These are phyloP conservation scores for Lactifluus rugatus DNA, from an alignment of 768 basidiomycete species.

Conservation along the genomic window DNA sequence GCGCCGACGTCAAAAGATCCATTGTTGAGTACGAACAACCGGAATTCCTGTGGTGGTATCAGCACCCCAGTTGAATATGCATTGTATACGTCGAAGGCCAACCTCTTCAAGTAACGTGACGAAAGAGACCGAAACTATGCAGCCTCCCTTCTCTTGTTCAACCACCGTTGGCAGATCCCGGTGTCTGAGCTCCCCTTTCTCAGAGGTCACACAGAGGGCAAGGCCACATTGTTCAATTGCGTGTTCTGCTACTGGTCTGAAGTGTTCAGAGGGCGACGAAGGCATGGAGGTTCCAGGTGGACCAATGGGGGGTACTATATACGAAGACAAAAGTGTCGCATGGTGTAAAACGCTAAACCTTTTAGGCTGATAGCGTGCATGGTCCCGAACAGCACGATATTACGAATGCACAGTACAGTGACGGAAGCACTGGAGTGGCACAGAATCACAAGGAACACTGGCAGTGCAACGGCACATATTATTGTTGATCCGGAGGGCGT, in stretches of 20 bases:
- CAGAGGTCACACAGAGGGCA: slow-evolving; percentile 3
- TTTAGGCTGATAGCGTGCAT: background rate
- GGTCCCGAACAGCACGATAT: background rate
- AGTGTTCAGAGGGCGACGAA: background rate
- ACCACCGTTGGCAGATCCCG: background rate
- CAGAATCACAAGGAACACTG: slow-evolving; percentile 3
- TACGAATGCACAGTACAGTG: background rate
- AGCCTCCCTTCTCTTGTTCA: background rate
- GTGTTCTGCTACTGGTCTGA: slow-evolving; percentile 3
- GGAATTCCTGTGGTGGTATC: background rate
- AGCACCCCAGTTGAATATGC: no score
- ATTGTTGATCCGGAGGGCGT: no score
- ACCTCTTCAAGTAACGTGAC: slow-evolving; percentile 7
- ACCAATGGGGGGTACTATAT: background rate
- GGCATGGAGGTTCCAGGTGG: background rate
- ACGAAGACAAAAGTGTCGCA: background rate
- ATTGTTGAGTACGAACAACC: slow-evolving; percentile 2
- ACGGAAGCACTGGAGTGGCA: background rate
- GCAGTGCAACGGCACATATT: no score
- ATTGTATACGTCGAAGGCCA: background rate
- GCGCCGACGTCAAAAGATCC: slow-evolving; percentile 1
- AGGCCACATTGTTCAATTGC: slow-evolving; percentile 7
- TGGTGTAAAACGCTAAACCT: background rate
- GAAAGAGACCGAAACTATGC: slow-evolving; percentile 3
- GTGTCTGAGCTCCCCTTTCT: slow-evolving; percentile 5